Evolutionary conservation across 2,329 filamentous ascomycete genomes (phyloP), one percentile per base, ranked within the genome.

Genomic region (Sporothrix pseudoabietina): DNA sequence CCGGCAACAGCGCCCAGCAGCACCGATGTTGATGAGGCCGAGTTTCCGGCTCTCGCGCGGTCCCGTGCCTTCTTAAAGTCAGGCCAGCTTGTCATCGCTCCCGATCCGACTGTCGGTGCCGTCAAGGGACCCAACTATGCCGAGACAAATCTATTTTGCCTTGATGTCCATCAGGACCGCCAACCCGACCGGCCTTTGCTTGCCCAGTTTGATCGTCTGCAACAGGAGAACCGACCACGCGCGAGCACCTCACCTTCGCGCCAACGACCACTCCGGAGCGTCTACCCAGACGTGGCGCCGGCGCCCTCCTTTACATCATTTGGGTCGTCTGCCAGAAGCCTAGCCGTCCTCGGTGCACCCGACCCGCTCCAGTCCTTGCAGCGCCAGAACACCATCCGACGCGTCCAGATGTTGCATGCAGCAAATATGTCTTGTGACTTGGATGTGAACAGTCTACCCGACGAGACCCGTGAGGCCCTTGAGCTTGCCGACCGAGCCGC

Each of bases 51-150:
- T 35, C 73, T 78, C 4, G 66, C 75, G 3, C 75, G 74, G 1
- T 80, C 79, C 8, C 76, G 73, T 0, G 76, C 77, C 0, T 84
- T 82, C 65, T 75, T 90, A 0, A 76, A 79, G 0, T 79, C 78
- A 4, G 77, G 80, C 0, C 82, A 85, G 73, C 80, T 90, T 0
- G 74, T 78, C 0, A 74, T 85, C 0, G 81, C 84, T 70, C 78
- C 80, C 0, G 83, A 88, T 75, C 85, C 81, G 1, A 82, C 83
- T 6, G 79, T 90, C 39, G 88, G 88, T 39, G 86, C 83, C 5
- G 83, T 89, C 1, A 85, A 91, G 77, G 89, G 88, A 0, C 84
- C 85, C 0, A 79, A 80, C 2, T 91, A 91, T 76, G 74, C 80
- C 0, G 76, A 79, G 1, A 84, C 85, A 0, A 80, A 81, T 0